phyloP scores from a whole-genome alignment of 202 grass and related monocot species.

The Setaria viridis region DNA sequence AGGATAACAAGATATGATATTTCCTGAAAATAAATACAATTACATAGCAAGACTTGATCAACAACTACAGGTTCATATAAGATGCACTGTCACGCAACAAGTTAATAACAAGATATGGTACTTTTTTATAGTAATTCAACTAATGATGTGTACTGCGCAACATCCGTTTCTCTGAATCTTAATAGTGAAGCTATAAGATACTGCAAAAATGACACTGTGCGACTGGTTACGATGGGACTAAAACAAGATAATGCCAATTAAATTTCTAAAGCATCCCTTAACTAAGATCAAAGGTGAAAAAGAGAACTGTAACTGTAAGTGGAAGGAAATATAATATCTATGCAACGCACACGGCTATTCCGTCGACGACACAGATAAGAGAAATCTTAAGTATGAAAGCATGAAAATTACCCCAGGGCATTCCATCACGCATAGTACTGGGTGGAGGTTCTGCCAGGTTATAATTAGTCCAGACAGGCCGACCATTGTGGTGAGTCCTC shows the following conservation, averaged over 20 bases:
- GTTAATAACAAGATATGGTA: background rate
- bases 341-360: slow-evolving; percentile 1
- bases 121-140: background rate
- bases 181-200: slow-evolving; percentile 22
- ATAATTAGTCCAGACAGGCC: slow-evolving; percentile 59
- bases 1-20: background rate
- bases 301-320: background rate
- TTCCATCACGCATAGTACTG: slow-evolving; percentile 46
- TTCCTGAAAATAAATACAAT: slow-evolving; percentile 34
- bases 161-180: slow-evolving; percentile 25
- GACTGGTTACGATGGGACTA: slow-evolving; percentile 1
- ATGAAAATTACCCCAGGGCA: slow-evolving; percentile 75
- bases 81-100: background rate
- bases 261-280: slow-evolving; percentile 24
- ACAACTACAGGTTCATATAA: slow-evolving; percentile 7
- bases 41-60: background rate
- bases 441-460: slow-evolving; percentile 57
- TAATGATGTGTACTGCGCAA: slow-evolving; percentile 6
- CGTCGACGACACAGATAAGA: background rate
- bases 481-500: slow-evolving; percentile 53
- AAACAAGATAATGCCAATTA: slow-evolving; percentile 28
- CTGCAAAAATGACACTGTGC: background rate
- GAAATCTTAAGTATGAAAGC: slow-evolving; percentile 26
- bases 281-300: slow-evolving; percentile 29
- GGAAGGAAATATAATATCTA: slow-evolving; percentile 27